A percentile compares a stretch with the other conserved stretches of the same genome.
phyloP scores from a whole-genome alignment of 2,329 filamentous ascomycete genomes.

The Diaporthe destruens region DNA sequence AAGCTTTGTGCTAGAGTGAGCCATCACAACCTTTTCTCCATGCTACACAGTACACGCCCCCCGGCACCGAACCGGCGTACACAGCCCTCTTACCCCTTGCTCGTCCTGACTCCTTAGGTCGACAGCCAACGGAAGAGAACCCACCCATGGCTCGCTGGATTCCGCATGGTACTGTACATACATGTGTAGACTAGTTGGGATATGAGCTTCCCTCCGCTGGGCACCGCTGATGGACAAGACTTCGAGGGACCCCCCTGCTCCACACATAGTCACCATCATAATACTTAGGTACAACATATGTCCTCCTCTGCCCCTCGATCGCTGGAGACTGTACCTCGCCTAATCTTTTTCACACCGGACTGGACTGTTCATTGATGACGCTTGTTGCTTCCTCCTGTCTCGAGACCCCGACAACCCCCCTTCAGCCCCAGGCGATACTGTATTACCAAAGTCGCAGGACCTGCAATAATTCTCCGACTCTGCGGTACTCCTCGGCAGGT shows the following conservation, averaged over 20 bases:
- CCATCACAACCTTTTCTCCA: conserved; percentile 39
- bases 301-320: conserved; percentile 30
- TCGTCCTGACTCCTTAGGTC: conserved; percentile 33
- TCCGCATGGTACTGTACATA: conserved; percentile 39
- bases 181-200: conserved; percentile 32
- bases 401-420: neutral
- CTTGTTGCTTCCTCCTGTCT: conserved; percentile 8
- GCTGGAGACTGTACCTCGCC: conserved; percentile 12
- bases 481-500: neutral
- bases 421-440: neutral
- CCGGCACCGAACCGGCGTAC: conserved; percentile 40
- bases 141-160: conserved; percentile 35
- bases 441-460: neutral
- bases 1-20: conserved; percentile 41
- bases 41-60: conserved; percentile 33
- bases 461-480: conserved; percentile 6
- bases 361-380: conserved; percentile 14
- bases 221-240: conserved; percentile 31
- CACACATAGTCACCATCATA: conserved; percentile 38
- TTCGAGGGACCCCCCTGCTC: conserved; percentile 27
- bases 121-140: conserved; percentile 30
- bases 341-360: neutral
- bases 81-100: conserved; percentile 32
- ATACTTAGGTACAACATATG: conserved; percentile 36
- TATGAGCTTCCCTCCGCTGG: conserved; percentile 24